Base-by-base conservation (phyloP, 208 protist species). In the Wallacemonas sp. region DNA sequence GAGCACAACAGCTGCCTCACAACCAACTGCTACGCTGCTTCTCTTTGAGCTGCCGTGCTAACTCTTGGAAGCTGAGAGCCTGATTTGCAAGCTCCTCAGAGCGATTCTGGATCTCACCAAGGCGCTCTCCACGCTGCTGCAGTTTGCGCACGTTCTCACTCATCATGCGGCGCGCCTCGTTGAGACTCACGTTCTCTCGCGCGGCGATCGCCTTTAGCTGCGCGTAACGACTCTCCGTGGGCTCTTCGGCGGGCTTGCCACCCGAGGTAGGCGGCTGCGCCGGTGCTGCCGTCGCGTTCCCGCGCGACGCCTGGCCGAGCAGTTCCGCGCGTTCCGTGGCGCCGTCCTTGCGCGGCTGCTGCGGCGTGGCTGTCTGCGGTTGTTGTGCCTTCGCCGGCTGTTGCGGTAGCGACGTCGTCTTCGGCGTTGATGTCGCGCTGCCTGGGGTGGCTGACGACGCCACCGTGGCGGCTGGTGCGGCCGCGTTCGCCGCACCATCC, bases 151-250 rank as follows among this genome's bases (percentile, higher is more conserved):
- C 63, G 50, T 91, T 91, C 61, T 94, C 85, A 44, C 75, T 87
- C 88, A 94, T 94, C 69, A 90, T 88, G 4, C 85, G 73, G 12
- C 83, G 66, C n/a, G 88, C 88, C 61, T 94, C 85, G 3, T 71
- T 85, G n/a, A 94, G 72, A 26, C 74, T 89, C 4, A 94, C 76
- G 53, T 89, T 87, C 73, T 94, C 79, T 13, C 85, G 72, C 68
- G 85, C 73, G 0, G 88, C 88, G 12, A 85, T 86, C 0, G 77
- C 79, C 75, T 94, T 94, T 17, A 94, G 71, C 68, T 94, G 83
- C 8, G 66, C 76, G 48, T 94, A 94, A 12, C 84, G 76, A 46
- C 80, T 75, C 29, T 76, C 71, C 5, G 70, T 63, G 13, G 66
- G 38, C 29, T 73, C 45, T 26, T 37, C 36, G 13, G 59, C 33